A percentile compares a stretch with the other conserved stretches of the same genome.
Conservation (phyloP, 768 basidiomycete genomes). For the Serpula lacrymans region DNA sequence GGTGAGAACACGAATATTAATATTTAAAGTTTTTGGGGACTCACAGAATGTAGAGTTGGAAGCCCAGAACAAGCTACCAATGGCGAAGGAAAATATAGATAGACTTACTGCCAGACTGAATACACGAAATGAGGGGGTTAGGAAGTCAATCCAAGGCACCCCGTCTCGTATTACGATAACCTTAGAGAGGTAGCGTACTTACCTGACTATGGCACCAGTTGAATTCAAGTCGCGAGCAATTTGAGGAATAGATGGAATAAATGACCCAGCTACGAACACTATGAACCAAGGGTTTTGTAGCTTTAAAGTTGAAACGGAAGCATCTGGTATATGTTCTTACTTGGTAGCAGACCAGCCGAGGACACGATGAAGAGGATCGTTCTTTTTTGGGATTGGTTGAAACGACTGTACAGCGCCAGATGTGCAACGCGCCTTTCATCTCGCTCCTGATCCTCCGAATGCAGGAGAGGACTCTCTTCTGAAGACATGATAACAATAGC, state of each 20-base stretch:
- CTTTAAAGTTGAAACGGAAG: neutral
- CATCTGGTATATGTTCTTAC: constrained; percentile 32
- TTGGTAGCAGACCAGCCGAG: constrained; percentile 53
- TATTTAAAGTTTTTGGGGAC: constrained; percentile 5
- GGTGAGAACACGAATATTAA: neutral
- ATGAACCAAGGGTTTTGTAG: too few species aligned
- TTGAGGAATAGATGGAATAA: constrained; percentile 66
- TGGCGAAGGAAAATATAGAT: constrained; percentile 38
- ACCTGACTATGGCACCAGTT: constrained; percentile 54
- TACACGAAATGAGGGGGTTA: too few species aligned
- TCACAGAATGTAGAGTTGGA: constrained; percentile 45
- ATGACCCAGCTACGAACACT: constrained; percentile 66
- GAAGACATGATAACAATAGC: constrained; percentile 13
- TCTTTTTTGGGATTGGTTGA: constrained; percentile 46
- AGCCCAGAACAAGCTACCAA: constrained; percentile 45
- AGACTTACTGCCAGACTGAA: constrained; percentile 44
- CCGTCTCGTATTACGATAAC: neutral
- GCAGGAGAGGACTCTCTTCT: constrained; percentile 2
- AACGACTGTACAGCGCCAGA: constrained; percentile 28
- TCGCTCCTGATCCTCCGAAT: neutral
- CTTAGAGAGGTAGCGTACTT: neutral
- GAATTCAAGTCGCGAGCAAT: constrained; percentile 61
- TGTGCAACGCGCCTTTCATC: too few species aligned
- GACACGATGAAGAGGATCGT: constrained; percentile 52
- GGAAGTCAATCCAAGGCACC: too few species aligned